Evolutionary conservation across 257 asterid genomes (phyloP), one percentile per base, ranked within the genome.

Genomic region (Misopates orontium): DNA sequence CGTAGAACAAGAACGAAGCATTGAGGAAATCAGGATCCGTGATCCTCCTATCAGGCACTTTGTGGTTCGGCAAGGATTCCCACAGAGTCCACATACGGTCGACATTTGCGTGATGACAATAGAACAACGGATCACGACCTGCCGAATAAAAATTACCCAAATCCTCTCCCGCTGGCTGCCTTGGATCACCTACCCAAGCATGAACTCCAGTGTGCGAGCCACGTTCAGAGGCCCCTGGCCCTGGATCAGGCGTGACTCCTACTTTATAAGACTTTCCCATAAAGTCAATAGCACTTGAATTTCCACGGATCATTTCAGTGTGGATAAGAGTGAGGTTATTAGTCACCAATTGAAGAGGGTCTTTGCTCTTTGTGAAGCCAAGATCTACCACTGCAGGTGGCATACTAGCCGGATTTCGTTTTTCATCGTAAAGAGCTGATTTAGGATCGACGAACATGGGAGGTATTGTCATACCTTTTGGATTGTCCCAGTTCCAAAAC

Each of bases 401-500:
- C 9, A 31, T 1, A 45, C 41, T 4, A 0, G 44, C 13, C 54
- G 15, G 77, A 60, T 79, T 53, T 0, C 84, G 67, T 23, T 50
- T 50, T 0, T 8, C 11, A 25, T 79, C 66, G 59, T 65, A 76
- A 17, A 79, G 5, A 11, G 81, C 70, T 4, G 84, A 17, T 0
- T 36, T 67, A 0, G 64, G 41, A 39, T 73, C 79, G 17, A 10
- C 19, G 72, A 65, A 79, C 32, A 73, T 70, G 6, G 67, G 67
- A 0, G 84, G 84, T 3, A 79, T 57, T 0, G 71, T 59, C 85
- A 80, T 80, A 23, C 85, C 85, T 47, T 53, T 65, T 0, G 81
- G 84, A 23, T 72, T 75, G 44, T 79, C 84, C 84, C 84, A 79
- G 66, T 79, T 79, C 84, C 84, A 79, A 52, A 75, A 79, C 1